Evolutionary conservation across 768 basidiomycete species (phyloP), one percentile per base, ranked within the genome.

Genomic region (Amanita phalloides): DNA sequence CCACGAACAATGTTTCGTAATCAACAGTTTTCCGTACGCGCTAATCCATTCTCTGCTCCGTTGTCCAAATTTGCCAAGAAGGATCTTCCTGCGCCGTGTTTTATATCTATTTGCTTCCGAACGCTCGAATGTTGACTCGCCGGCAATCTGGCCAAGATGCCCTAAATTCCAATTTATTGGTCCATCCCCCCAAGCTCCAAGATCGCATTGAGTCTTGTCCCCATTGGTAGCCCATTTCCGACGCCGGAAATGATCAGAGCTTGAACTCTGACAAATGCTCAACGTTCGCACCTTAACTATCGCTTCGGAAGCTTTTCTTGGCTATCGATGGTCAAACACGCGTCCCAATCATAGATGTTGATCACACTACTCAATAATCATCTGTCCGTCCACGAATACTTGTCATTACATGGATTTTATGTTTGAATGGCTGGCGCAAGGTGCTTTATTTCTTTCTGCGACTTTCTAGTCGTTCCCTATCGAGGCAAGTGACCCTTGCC

Each of bases 141-240:
- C 25, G 43, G 43, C 21, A 20, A 46, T n/a, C 8, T 46, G 28
- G 7, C 28, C 6, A 30, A 9, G 28, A 30, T 3, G 28, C 8
- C 28, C 14, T 26, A 46, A 17, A 33, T 20, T 38, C 48, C 48
- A 48, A 48, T 38, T 48, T 7, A 9, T 48, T 21, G 36, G 48
- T 36, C 33, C 36, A 38, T 49, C 32, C 48, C 17, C 48, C 39
- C 37, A 26, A 14, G 48, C 48, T 49, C 48, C 37, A 39, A 38
- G 37, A 49, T 49, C 48, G 39, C 21, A 4, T 49, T 49, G 17
- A 17, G 36, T 49, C 26, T 49, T 10, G 33, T 21, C 14, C 45
- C 21, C 26, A n/a, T 6, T 28, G 4, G 4, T 25, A 25, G 25
- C 25, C 26, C 26, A 28, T 28, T 28, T 28, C 26, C 26, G 26